These are phyloP conservation scores for Graphilbum ipis-grandicollis DNA, from an alignment of 2,329 filamentous ascomycete species.

Conservation along the genomic window DNA sequence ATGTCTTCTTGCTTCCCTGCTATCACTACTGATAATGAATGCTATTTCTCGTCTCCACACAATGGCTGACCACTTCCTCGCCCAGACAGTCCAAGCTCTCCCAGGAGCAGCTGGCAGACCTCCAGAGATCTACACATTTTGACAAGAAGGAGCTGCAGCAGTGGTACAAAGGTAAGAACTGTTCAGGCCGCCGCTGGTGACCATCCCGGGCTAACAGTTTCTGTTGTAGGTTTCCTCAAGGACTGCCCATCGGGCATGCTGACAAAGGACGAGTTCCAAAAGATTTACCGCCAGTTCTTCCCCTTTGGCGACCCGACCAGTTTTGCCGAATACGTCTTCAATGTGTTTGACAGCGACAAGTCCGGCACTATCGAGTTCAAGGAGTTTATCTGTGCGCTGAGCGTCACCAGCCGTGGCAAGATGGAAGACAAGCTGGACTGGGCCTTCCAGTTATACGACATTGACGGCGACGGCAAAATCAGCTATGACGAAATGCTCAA, in stretches of 20 bases:
- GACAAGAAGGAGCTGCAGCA: constrained; percentile 99
- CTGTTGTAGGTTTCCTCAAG: constrained; percentile 69
- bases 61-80: neutral
- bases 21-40: no score
- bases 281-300: constrained; percentile 99
- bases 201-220: neutral
- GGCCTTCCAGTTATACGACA: constrained; percentile 98
- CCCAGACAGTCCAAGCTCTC: constrained; percentile 92
- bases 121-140: constrained; percentile 94
- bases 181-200: no score
- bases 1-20: no score
- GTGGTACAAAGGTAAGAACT: constrained; percentile 97
- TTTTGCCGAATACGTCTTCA: constrained; percentile 98
- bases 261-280: constrained; percentile 97
- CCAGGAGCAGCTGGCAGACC: constrained; percentile 83
- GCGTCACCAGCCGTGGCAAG: constrained; percentile 89
- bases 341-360: constrained; percentile 95
- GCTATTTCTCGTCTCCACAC: no score
- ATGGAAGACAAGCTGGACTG: constrained; percentile 99
- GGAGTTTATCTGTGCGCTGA: constrained; percentile 96
- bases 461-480: constrained; percentile 97
- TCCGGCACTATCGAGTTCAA: constrained; percentile 98
- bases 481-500: constrained; percentile 98
- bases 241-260: constrained; percentile 95
- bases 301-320: constrained; percentile 94